Percentiles rank a stretch among this genome's conserved stretches.
Evolutionary conservation across 2,329 filamentous ascomycete species (phyloP).

Genomic region (Chrysosporium queenslandicum): DNA sequence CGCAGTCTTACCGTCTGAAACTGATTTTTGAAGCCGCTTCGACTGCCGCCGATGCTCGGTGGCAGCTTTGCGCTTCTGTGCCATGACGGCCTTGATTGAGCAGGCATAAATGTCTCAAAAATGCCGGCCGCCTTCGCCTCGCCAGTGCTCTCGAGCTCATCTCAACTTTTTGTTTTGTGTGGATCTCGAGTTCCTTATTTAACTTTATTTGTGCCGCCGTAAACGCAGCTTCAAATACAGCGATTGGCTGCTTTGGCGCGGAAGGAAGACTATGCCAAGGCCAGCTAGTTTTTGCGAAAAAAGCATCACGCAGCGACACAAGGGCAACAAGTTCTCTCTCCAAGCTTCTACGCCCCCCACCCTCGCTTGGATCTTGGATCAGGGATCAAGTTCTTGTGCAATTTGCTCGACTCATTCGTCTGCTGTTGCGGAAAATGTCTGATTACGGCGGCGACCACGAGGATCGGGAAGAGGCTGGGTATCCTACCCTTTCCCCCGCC

Average conservation of each 20-base stretch:
- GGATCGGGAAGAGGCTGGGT: constrained; percentile 50
- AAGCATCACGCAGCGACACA: not conserved
- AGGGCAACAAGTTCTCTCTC: not conserved
- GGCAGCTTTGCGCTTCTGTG: constrained; percentile 29
- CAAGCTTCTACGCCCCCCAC: not conserved
- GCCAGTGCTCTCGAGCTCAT: not conserved
- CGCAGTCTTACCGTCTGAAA: constrained; percentile 17
- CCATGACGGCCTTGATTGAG: constrained; percentile 22
- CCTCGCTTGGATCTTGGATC: not conserved
- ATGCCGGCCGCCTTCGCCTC: not conserved
- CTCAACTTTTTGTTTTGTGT: constrained; percentile 9
- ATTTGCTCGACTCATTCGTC: constrained; percentile 11
- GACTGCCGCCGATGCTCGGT: constrained; percentile 21
- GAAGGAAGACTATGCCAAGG: not conserved
- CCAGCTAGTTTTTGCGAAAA: constrained; percentile 12
- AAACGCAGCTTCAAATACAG: not conserved
- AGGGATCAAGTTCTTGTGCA: not conserved
- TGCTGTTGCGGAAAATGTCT: constrained; percentile 48
- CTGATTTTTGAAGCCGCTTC: constrained; percentile 27
- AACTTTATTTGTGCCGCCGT: constrained; percentile 11
- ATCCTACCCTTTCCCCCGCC: constrained; percentile 27
- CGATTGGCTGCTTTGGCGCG: constrained; percentile 8
- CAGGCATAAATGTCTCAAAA: not conserved
- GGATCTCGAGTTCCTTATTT: constrained; percentile 6
- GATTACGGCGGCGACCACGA: constrained; percentile 61